These are phyloP conservation scores for Geosmithia putterillii DNA, from an alignment of 2,329 filamentous ascomycete genomes.

Conservation along the genomic window DNA sequence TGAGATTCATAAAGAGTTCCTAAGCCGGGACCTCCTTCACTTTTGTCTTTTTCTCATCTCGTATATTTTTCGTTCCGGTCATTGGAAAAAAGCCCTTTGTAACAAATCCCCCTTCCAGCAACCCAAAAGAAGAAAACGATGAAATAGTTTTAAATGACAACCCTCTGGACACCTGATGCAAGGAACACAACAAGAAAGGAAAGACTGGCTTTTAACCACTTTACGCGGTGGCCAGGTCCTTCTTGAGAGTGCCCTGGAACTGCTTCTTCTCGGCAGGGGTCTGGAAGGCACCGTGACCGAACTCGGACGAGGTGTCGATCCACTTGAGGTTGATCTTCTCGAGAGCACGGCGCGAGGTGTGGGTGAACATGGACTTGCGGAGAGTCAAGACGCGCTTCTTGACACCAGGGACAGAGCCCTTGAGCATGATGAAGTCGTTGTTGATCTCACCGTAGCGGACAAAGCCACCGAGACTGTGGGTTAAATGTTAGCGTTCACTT, in stretches of 20 bases:
- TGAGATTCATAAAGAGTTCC: constrained; percentile 9
- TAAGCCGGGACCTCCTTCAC: not conserved
- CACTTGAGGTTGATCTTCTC: constrained; percentile 99
- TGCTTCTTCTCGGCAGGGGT: constrained; percentile 95
- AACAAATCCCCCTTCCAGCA: constrained; percentile 3
- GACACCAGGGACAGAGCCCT: constrained; percentile 93
- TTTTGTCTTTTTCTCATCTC: constrained; percentile 7
- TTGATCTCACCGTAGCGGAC: constrained; percentile 98
- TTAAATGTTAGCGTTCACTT: constrained; percentile 19
- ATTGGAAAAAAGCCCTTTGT: constrained; percentile 9
- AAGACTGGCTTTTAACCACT: constrained; percentile 7
- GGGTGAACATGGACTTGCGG: constrained; percentile 95
- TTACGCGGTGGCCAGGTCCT: constrained; percentile 57
- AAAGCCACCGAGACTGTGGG: constrained; percentile 93
- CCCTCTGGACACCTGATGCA: constrained; percentile 42
- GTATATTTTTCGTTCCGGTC: constrained; percentile 15
- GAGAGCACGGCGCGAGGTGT: constrained; percentile 88
- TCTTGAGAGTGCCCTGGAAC: constrained; percentile 98
- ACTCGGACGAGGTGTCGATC: constrained; percentile 99
- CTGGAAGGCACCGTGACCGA: constrained; percentile 99
- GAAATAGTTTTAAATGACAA: not conserved
- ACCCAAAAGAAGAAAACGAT: constrained; percentile 19
- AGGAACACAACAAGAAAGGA: constrained; percentile 31
- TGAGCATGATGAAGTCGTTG: constrained; percentile 97
- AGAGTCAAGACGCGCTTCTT: constrained; percentile 99